phyloP scores from a whole-genome alignment of 345 rosid genomes.

The Gossypium longicalyx region DNA sequence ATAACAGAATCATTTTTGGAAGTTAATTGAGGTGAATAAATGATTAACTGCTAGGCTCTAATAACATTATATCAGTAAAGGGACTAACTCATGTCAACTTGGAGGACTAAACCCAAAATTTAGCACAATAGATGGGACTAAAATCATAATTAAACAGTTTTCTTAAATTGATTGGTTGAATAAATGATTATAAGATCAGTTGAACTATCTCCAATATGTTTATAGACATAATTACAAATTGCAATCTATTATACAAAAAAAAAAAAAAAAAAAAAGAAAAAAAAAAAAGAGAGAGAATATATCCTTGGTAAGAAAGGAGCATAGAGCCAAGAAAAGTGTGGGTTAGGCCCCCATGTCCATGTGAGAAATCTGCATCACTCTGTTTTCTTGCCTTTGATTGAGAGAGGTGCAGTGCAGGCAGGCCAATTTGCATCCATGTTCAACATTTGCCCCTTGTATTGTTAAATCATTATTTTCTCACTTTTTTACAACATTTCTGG shows the following conservation, averaged over 20 bases:
- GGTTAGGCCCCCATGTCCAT: not conserved
- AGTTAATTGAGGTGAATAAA: too few relatives aligned
- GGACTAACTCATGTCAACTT: not conserved
- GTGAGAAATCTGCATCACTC: not conserved
- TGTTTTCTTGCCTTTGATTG: not conserved
- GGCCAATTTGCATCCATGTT: not conserved
- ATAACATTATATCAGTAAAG: not conserved
- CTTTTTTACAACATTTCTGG: too few relatives aligned
- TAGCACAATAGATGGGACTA: not conserved
- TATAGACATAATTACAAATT: constrained; percentile 7
- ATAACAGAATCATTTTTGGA: too few relatives aligned
- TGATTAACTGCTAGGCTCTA: not conserved
- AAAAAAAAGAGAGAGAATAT: not conserved
- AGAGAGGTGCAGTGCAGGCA: not conserved
- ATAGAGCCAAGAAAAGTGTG: constrained; percentile 14
- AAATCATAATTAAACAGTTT: not conserved
- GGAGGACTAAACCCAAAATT: not conserved
- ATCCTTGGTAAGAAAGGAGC: not conserved
- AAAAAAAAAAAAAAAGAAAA: not conserved
- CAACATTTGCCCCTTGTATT: not conserved
- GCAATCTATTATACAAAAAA: not conserved
- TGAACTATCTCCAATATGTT: constrained; percentile 4
- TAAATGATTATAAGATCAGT: not conserved
- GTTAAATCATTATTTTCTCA: not conserved
- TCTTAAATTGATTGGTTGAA: not conserved